These are phyloP conservation scores for Didymella pinodella DNA, from an alignment of 2,329 filamentous ascomycete genomes.

Conservation along the genomic window DNA sequence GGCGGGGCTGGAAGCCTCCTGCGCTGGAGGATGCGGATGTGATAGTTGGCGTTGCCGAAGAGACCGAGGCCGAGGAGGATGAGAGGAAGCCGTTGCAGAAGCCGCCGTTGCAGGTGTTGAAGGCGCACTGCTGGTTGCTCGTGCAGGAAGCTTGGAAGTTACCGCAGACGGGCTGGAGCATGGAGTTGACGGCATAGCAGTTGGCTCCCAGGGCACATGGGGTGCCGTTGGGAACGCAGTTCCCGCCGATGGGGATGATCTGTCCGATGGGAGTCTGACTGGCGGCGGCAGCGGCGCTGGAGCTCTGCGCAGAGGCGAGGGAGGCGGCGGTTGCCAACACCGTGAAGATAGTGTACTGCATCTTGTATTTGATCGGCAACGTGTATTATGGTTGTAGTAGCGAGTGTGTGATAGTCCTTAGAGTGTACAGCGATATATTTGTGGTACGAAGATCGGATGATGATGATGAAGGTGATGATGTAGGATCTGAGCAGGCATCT, in stretches of 20 bases:
- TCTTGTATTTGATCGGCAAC: slow-evolving; percentile 5
- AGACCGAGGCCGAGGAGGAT: slow-evolving; percentile 14
- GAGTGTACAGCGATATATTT: not conserved
- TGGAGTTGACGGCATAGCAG: slow-evolving; percentile 31
- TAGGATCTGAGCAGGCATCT: not conserved
- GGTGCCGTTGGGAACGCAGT: slow-evolving; percentile 23
- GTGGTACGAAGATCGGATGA: not conserved
- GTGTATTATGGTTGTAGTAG: not conserved
- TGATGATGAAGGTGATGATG: slow-evolving; percentile 7
- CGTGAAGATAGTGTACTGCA: slow-evolving; percentile 28
- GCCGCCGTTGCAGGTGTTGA: slow-evolving; percentile 31
- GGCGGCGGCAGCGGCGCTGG: not conserved
- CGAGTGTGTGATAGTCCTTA: not conserved
- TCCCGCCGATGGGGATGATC: slow-evolving; percentile 21
- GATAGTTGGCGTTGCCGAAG: slow-evolving; percentile 18
- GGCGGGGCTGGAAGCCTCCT: slow-evolving; percentile 14
- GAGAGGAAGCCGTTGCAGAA: slow-evolving; percentile 29
- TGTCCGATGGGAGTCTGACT: slow-evolving; percentile 13
- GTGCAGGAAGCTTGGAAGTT: slow-evolving; percentile 34
- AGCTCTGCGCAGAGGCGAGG: slow-evolving; percentile 21
- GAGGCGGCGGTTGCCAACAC: slow-evolving; percentile 26
- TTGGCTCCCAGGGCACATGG: slow-evolving; percentile 26
- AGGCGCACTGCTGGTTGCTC: slow-evolving; percentile 30
- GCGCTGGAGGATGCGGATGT: slow-evolving; percentile 3
- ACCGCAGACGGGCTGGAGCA: slow-evolving; percentile 24